Base-by-base conservation (phyloP, 371 early-diverging fungal species). In the Mucor sp. region DNA sequence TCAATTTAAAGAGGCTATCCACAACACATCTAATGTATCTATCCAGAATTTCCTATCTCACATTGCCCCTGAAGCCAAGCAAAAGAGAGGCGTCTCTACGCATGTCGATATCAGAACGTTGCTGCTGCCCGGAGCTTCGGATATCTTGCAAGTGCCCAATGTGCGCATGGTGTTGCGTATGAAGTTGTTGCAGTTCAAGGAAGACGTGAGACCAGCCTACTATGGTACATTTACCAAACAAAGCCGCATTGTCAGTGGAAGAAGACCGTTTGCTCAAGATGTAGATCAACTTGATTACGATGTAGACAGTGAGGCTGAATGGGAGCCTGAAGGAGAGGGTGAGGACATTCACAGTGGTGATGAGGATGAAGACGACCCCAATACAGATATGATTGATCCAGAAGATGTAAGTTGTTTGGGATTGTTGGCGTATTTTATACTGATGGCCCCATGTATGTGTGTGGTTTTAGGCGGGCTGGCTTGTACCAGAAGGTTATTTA, bases 311-410 rank as follows among this genome's bases (percentile, higher is more conserved):
- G 95, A 94, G 59, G 92, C 88, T 0, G 96, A 95, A 76, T 96
- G 96, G 96, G 94, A 93, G 30, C 92, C 89, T 25, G 95, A 94
- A 32, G 95, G 92, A 19, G 93, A 93, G 67, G 96, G 96, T 15
- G 96, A 95, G 68, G 94, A 95, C 53, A 80, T 92, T 21, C 86
- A 85, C 58, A 91, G 91, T 67, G 93, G 91, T n/a, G 93, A 90
- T 62, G 94, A 91, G 30, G 87, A 88, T 9, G 90, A 87, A 3
- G 85, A 85, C 30, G 88, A 87, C 47, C 59, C 65, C 0, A 60
- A 60, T n/a, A 71, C 73, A 8, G 85, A 86, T 43, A 59, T 73
- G 68, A 78, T 78, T 72, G 79, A 83, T 39, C 77, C 78, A 12
- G 82, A 77, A 35, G 80, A 78, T 72, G 76, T 78, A 74, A 60